Base-by-base conservation (phyloP, 2,329 filamentous ascomycete species). In the Fusarium humuli region DNA sequence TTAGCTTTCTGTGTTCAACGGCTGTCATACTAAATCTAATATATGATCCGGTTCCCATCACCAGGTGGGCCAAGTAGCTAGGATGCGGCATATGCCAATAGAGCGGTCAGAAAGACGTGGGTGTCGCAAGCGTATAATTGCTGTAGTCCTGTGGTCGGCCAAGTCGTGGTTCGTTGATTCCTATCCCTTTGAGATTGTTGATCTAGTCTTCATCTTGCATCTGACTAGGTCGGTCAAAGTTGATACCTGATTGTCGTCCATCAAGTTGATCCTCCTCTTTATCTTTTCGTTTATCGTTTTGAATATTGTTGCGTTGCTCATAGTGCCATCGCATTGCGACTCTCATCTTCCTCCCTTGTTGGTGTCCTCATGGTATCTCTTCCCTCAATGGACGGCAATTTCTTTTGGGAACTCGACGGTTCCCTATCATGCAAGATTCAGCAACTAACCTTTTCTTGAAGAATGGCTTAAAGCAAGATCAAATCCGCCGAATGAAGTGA, bases 361-460 rank as follows among this genome's bases (percentile, higher is more conserved):
- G 12, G 22, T n/a, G 18, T 14, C 18, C 12, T 25, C 7, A 6
- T 20, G 22, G 18, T 11, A 27, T 50, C 22, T 20, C 32, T 13
- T 37, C 14, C 22, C 12, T 11, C 14, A 20, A 23, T 49, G 16
- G 48, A 25, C 18, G 11, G 18, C 18, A 22, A 30, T 50, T 34
- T 20, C 40, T 16, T 50, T 37, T 27, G 18, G 55, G 29, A 32
- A 30, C 40, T 30, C 27, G 8, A 34, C 16, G 9, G 13, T n/a
- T 45, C 41, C 25, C 37, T 37, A 13, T 46, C 32, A 23, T 25
- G 37, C 27, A 37, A 20, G 18, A 22, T 32, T 40, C 25, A 37
- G 53, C 46, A 42, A 75, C 73, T 75, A 55, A 75, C 73, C 73
- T 75, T 59, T 70, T 71, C 37, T 67, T 69, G 40, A 44, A 69